Conservation (phyloP, 768 basidiomycete genomes). For the Suillus subluteus region DNA sequence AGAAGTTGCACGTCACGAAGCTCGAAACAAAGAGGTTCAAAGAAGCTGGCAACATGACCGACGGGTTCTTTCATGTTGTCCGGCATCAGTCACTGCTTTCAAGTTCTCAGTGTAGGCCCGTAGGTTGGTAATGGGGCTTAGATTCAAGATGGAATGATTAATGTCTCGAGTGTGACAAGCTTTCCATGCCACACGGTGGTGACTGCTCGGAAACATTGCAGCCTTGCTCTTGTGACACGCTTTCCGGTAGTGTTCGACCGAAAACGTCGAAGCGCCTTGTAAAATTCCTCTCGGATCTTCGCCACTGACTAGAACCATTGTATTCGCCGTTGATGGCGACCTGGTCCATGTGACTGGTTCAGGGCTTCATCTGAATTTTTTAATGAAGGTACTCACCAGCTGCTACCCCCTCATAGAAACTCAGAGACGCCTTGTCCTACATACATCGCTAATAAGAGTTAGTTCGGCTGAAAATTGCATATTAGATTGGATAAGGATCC, state of each 20-base stretch:
- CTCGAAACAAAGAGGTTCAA: background rate
- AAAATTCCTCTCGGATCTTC: background rate
- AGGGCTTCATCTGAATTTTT: background rate
- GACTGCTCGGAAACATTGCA: background rate
- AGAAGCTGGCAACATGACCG: background rate
- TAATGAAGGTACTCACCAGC: background rate
- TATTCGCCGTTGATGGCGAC: background rate
- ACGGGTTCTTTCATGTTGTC: background rate
- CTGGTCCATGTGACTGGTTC: background rate
- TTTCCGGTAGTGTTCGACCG: background rate
- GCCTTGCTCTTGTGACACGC: background rate
- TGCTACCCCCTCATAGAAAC: background rate
- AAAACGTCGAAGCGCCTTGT: background rate
- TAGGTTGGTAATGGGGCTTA: background rate
- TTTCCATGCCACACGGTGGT: background rate
- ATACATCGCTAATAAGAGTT: background rate
- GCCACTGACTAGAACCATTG: background rate
- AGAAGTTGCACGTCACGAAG: background rate
- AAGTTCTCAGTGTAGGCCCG: background rate
- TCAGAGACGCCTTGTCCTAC: background rate
- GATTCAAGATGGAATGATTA: background rate
- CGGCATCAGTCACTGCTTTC: background rate
- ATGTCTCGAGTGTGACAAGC: background rate
- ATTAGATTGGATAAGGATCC: background rate
- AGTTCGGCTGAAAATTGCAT: background rate